Evolutionary conservation across 306 rosid genomes (phyloP).

Genomic region (Mucuna pruriens): DNA sequence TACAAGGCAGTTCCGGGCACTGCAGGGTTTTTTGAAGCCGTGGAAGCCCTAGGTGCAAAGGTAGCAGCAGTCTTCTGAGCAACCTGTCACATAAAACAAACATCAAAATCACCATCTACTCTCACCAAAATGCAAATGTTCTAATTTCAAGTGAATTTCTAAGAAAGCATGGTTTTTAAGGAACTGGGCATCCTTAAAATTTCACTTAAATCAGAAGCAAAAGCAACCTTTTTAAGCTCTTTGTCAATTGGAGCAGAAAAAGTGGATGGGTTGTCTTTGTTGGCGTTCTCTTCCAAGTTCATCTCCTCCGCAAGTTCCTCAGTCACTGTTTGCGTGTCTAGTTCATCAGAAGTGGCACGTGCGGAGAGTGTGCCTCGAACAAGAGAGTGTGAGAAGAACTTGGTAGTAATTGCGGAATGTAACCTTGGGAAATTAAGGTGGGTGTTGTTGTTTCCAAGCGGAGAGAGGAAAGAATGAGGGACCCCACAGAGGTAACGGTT

Average conservation of each 20-base stretch:
- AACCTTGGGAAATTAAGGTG: conserved; percentile 21
- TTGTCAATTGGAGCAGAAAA: conserved; percentile 68
- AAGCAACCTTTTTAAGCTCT: conserved; percentile 82
- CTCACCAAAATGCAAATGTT: conserved; percentile 16
- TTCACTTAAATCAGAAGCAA: not conserved
- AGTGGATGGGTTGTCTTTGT: conserved; percentile 39
- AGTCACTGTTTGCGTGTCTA: conserved; percentile 44
- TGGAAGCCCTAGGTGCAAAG: conserved; percentile 97
- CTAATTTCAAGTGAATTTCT: not conserved
- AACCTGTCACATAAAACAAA: conserved; percentile 53
- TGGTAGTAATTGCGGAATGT: conserved; percentile 5
- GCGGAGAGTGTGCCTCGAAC: conserved; percentile 44
- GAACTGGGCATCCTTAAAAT: conserved; percentile 16
- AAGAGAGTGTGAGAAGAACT: conserved; percentile 7
- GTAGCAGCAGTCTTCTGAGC: conserved; percentile 98
- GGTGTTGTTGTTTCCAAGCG: not conserved
- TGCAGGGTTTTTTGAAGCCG: conserved; percentile 89
- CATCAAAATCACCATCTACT: conserved; percentile 10
- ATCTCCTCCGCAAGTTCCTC: conserved; percentile 35
- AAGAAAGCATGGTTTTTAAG: not conserved
- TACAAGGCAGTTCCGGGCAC: conserved; percentile 82
- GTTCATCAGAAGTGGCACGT: conserved; percentile 68
- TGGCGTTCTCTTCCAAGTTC: conserved; percentile 34
- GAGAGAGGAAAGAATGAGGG: conserved; percentile 34
- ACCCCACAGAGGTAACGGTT: conserved; percentile 45